Conservation (phyloP, 495 filamentous ascomycete genomes). For the Talaromyces proteolyticus region DNA sequence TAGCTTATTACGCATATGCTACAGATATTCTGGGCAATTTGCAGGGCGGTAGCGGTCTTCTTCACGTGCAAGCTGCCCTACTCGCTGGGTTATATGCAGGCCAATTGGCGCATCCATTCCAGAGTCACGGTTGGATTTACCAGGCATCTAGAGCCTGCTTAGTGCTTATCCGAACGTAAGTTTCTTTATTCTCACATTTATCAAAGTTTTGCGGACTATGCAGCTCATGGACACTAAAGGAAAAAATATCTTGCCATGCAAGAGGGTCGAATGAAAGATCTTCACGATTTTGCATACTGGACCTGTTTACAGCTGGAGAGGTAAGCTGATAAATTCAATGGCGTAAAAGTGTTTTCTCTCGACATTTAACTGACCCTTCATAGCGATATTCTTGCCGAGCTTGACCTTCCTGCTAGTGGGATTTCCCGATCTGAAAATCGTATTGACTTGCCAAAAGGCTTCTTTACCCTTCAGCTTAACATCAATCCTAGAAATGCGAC, state of each 20-base stretch:
- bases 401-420: constrained; percentile 74
- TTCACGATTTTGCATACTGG: constrained; percentile 81
- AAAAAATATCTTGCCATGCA: constrained; percentile 28
- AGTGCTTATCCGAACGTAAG: constrained; percentile 69
- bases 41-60: constrained; percentile 68
- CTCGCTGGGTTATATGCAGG: constrained; percentile 85
- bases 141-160: constrained; percentile 71
- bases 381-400: constrained; percentile 88
- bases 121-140: constrained; percentile 85
- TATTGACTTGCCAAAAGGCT: constrained; percentile 55
- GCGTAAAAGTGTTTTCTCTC: not conserved
- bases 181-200: constrained; percentile 18
- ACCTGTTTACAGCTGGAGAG: constrained; percentile 92
- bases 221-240: constrained; percentile 9
- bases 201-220: too few species aligned
- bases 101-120: constrained; percentile 79
- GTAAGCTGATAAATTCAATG: constrained; percentile 39
- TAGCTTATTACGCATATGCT: constrained; percentile 83
- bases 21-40: constrained; percentile 81
- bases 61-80: constrained; percentile 79
- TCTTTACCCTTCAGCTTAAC: constrained; percentile 23
- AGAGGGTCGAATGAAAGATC: constrained; percentile 31
- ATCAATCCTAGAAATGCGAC: constrained; percentile 30
- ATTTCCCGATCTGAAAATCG: constrained; percentile 66
- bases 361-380: not conserved